Conservation (phyloP, 2,329 filamentous ascomycete species). For the Rutstroemia sydowiana region DNA sequence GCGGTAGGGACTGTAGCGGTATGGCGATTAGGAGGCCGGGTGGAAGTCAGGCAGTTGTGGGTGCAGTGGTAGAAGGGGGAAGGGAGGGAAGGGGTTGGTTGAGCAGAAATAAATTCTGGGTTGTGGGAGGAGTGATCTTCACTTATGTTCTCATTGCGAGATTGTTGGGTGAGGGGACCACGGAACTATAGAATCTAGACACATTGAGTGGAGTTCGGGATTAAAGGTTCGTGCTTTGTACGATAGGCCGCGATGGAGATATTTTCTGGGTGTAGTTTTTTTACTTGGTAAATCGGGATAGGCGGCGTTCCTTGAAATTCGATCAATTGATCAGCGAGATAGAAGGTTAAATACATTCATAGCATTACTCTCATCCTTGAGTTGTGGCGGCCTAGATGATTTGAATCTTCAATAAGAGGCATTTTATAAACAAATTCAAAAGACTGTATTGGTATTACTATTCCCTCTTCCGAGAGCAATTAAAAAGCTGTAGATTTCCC, state of each 20-base stretch:
- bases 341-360: no score
- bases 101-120: slow-evolving; percentile 67
- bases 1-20: slow-evolving; percentile 47
- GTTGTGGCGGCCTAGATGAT: no score
- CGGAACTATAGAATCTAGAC: not conserved
- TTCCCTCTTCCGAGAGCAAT: not conserved
- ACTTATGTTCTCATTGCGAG: slow-evolving; percentile 77
- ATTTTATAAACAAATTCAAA: no score
- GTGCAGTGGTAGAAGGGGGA: slow-evolving; percentile 69
- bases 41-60: slow-evolving; percentile 45
- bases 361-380: no score
- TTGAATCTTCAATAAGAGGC: no score
- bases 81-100: slow-evolving; percentile 78
- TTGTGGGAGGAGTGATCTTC: slow-evolving; percentile 65
- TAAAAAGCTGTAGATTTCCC: not conserved
- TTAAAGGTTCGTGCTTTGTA: not conserved
- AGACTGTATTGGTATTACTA: not conserved
- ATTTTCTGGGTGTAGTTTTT: not conserved
- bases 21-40: slow-evolving; percentile 56
- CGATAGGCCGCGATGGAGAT: not conserved
- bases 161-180: slow-evolving; percentile 41
- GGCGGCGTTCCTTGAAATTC: no score
- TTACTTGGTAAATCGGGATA: not conserved
- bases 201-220: not conserved
- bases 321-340: no score